Base-by-base conservation (phyloP, 2,329 filamentous ascomycete species). In the Penicillium sp. region DNA sequence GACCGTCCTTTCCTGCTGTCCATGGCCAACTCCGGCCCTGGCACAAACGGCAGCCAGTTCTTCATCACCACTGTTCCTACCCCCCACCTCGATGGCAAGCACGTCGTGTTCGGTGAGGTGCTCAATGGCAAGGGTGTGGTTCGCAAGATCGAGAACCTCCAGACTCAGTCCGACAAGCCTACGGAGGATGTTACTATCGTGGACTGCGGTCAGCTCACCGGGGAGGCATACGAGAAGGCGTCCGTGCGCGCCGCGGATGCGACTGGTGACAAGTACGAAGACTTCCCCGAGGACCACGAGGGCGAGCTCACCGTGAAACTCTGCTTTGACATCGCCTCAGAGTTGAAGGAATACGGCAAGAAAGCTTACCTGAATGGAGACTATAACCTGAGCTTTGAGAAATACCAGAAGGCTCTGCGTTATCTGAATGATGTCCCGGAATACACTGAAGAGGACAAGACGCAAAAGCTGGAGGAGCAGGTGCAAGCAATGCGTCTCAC, bases 61-160 rank as follows among this genome's bases (percentile, higher is more conserved):
- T 99, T 99, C 80, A 78, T 97, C 63, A 99, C 93, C 41, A 97
- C 93, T 13, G 89, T 95, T 27, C 80, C 85, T n/a, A 97, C 93
- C 12, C 91, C 90, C 40, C 93, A 97, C 71, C 82, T 97, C 33
- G 91, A 99, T 70, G 83, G 83, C 69, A 99, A 99, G 79, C 92
- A 99, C 74, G 93, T 97, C 39, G 91, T 99, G 19, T 99, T 96
- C 63, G 93, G 93, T 56, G 87, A 96, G 69, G 92, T 97, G 48
- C 81, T 96, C 65, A 87, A 85, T 53, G 93, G 93, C 65, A 97
- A 96, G 79, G 91, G 88, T 54, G 77, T 96, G 31, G 82, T 97
- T 29, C 87, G 93, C 57, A 84, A 91, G 70, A 84, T 97, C 64
- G 93, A 99, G 75, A 93, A 93, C 72, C 76, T 89, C 54, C 77